Conservation (phyloP, 495 filamentous ascomycete species). For the Penicillium waksmanii region DNA sequence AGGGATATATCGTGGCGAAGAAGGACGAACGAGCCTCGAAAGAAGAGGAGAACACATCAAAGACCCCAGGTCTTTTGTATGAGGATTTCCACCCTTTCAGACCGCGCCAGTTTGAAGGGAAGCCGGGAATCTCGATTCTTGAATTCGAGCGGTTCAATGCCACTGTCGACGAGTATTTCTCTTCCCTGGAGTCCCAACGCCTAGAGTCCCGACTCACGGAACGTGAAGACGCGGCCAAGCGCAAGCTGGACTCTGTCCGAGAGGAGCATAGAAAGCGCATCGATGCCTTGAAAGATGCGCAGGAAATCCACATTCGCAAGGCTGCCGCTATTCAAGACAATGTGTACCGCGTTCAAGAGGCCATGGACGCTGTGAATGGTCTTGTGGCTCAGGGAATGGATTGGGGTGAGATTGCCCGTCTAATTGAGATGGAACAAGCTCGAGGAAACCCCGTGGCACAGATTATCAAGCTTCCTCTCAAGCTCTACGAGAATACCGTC, state of each 20-base stretch:
- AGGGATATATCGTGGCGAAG: slow-evolving; percentile 90
- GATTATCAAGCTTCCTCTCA: slow-evolving; percentile 85
- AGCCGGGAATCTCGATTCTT: slow-evolving; percentile 64
- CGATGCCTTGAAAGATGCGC: slow-evolving; percentile 75
- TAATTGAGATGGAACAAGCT: slow-evolving; percentile 84
- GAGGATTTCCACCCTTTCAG: slow-evolving; percentile 96
- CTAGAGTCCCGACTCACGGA: slow-evolving; percentile 82
- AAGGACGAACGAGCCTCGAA: slow-evolving; percentile 40
- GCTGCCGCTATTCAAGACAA: slow-evolving; percentile 90
- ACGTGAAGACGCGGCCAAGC: slow-evolving; percentile 76
- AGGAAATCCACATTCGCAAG: slow-evolving; percentile 84
- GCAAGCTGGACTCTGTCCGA: slow-evolving; percentile 78
- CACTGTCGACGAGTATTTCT: slow-evolving; percentile 95
- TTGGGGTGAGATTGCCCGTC: slow-evolving; percentile 84
- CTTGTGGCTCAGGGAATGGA: slow-evolving; percentile 93
- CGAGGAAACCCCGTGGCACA: slow-evolving; percentile 82
- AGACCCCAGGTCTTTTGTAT: slow-evolving; percentile 65
- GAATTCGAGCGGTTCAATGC: slow-evolving; percentile 85
- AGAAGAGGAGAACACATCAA: slow-evolving; percentile 43
- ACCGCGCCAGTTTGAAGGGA: slow-evolving; percentile 78
- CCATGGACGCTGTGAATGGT: slow-evolving; percentile 86
- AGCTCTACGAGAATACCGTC: slow-evolving; percentile 84
- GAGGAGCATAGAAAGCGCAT: slow-evolving; percentile 83
- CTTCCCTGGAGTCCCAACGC: slow-evolving; percentile 91
- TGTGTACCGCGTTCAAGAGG: slow-evolving; percentile 84